A percentile compares a stretch with the other conserved stretches of the same genome.
These are phyloP conservation scores for Rhodamnia rubescens DNA, from an alignment of 345 rosid genomes.

Conservation along the genomic window DNA sequence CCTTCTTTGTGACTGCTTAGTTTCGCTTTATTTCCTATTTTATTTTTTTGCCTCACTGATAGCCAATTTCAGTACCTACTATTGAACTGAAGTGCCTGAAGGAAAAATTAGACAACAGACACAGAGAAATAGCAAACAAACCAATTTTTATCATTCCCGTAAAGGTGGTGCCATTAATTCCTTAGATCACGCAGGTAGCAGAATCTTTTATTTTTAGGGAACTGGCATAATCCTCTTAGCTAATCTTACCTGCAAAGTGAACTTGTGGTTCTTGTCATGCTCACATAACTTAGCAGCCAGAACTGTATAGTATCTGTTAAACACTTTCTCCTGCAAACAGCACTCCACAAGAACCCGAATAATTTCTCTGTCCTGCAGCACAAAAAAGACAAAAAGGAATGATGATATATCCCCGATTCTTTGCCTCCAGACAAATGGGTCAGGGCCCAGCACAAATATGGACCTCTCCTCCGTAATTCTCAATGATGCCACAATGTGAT, in stretches of 20 bases:
- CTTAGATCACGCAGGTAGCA: neutral
- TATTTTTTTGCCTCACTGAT: neutral
- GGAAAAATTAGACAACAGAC: neutral
- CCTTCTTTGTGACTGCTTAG: neutral
- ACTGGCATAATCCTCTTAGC: neutral
- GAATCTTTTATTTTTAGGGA: neutral
- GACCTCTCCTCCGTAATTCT: neutral
- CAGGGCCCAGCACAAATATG: neutral
- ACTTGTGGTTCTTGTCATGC: conserved; percentile 83
- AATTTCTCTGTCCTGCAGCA: conserved; percentile 76
- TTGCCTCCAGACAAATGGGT: neutral
- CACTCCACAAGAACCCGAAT: conserved; percentile 83
- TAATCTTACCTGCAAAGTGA: conserved; percentile 65
- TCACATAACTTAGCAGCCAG: conserved; percentile 77
- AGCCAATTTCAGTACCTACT: neutral
- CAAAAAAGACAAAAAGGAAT: neutral
- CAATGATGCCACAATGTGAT: neutral
- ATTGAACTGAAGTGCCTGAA: neutral
- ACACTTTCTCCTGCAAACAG: conserved; percentile 78
- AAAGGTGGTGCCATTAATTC: neutral
- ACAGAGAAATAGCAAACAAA: neutral
- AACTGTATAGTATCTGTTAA: conserved; percentile 72
- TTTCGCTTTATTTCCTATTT: neutral
- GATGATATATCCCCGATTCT: neutral
- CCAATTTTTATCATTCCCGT: neutral